Evolutionary conservation across 805 yeast species (phyloP).

Genomic region (Helenozyma rhizophorensis): DNA sequence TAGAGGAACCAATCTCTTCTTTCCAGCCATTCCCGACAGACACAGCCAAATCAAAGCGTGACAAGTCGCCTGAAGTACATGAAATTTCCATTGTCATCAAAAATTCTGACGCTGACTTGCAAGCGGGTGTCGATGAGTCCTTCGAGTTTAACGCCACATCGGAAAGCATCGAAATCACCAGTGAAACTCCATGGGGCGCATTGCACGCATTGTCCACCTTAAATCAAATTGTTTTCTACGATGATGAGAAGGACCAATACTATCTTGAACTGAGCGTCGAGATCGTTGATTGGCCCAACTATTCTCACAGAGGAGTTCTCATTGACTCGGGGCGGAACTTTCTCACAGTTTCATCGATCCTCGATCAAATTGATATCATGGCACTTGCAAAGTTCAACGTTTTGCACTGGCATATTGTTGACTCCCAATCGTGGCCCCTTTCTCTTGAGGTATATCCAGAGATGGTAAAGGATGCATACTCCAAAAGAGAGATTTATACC

Average conservation of each 20-base stretch:
- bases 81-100: no score
- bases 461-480: slow-evolving; percentile 37
- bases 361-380: slow-evolving; percentile 36
- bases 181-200: slow-evolving; percentile 38
- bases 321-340: slow-evolving; percentile 39
- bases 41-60: background rate
- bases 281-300: slow-evolving; percentile 32
- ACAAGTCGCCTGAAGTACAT: no score
- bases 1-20: slow-evolving; percentile 20
- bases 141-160: no score
- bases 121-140: no score
- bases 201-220: slow-evolving; percentile 37
- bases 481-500: slow-evolving; percentile 25
- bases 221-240: slow-evolving; percentile 35
- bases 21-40: slow-evolving; percentile 16
- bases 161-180: slow-evolving; percentile 11
- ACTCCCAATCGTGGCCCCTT: slow-evolving; percentile 40
- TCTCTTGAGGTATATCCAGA: slow-evolving; percentile 27
- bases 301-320: slow-evolving; percentile 36
- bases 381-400: slow-evolving; percentile 34
- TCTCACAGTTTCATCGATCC: slow-evolving; percentile 19
- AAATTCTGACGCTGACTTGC: no score
- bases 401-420: slow-evolving; percentile 39
- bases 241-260: slow-evolving; percentile 8
- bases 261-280: slow-evolving; percentile 29